Conservation (phyloP, 495 filamentous ascomycete genomes). For the Neurospora cerealis region DNA sequence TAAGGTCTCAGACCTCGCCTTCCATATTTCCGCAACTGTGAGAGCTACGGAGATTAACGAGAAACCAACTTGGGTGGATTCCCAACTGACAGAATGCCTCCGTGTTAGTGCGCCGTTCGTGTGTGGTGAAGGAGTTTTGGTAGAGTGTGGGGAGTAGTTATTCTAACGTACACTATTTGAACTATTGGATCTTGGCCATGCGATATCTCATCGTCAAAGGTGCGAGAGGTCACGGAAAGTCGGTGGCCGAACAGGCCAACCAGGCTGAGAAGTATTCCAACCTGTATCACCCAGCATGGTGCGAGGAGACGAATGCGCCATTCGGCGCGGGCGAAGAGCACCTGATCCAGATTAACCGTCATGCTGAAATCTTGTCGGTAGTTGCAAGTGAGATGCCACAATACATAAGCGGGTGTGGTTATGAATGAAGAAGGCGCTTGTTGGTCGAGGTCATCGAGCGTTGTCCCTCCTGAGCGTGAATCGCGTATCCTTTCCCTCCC, state of each 20-base stretch:
- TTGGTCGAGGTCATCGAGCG: neutral
- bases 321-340: constrained; percentile 30
- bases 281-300: constrained; percentile 31
- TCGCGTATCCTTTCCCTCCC: neutral
- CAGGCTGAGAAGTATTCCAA: constrained; percentile 27
- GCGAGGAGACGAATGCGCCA: constrained; percentile 32
- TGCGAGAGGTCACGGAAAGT: constrained; percentile 29
- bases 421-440: neutral
- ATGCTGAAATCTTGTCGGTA: constrained; percentile 5
- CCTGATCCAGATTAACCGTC: constrained; percentile 29
- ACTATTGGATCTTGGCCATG: constrained; percentile 28
- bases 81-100: constrained; percentile 25
- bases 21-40: constrained; percentile 31
- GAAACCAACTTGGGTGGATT: constrained; percentile 33
- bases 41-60: constrained; percentile 31
- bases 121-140: neutral
- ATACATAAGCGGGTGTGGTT: neutral
- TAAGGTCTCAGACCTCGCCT: constrained; percentile 30
- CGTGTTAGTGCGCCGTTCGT: neutral
- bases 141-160: neutral
- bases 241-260: constrained; percentile 41
- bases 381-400: neutral
- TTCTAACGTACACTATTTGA: constrained; percentile 34
- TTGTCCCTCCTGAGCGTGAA: neutral
- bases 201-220: constrained; percentile 27